Percentiles rank a stretch among this genome's conserved stretches.
Evolutionary conservation across 805 yeast species (phyloP).

Genomic region (Starmerella powellii): DNA sequence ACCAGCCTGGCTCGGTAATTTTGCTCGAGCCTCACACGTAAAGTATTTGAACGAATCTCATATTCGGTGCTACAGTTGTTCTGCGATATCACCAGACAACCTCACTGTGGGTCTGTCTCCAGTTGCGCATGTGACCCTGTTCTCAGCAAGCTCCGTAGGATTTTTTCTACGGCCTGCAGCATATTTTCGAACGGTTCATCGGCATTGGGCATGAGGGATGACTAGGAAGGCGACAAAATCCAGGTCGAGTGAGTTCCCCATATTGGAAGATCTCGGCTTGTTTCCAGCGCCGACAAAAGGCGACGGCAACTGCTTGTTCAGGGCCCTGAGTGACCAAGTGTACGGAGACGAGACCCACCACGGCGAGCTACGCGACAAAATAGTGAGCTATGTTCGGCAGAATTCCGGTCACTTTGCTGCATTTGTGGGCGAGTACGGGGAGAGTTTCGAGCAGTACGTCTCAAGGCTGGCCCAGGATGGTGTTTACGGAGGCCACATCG

Average conservation of each 20-base stretch:
- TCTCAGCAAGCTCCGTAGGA: too few species aligned
- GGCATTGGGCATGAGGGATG: slow-evolving; percentile 16
- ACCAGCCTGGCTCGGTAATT: too few species aligned
- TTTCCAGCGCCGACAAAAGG: slow-evolving; percentile 32
- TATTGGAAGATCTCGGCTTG: slow-evolving; percentile 27
- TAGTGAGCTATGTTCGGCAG: slow-evolving; percentile 27
- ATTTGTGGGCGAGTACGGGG: slow-evolving; percentile 29
- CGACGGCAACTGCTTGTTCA: slow-evolving; percentile 35
- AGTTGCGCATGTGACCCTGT: too few species aligned
- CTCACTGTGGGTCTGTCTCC: too few species aligned
- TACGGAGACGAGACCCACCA: slow-evolving; percentile 30
- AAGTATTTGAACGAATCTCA: too few species aligned
- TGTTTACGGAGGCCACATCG: slow-evolving; percentile 34
- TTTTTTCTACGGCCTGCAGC: too few species aligned
- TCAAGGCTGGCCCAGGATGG: slow-evolving; percentile 31
- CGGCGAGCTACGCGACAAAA: slow-evolving; percentile 25
- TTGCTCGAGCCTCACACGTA: too few species aligned
- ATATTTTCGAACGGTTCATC: too few species aligned
- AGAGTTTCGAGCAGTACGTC: slow-evolving; percentile 29
- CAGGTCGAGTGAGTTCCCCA: slow-evolving; percentile 29
- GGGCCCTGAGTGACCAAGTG: slow-evolving; percentile 33
- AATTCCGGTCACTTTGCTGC: slow-evolving; percentile 27
- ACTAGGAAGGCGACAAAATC: slow-evolving; percentile 3
- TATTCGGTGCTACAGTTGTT: too few species aligned
- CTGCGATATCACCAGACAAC: too few species aligned